Evolutionary conservation across 2,329 filamentous ascomycete genomes (phyloP), one percentile per base, ranked within the genome.

Genomic region (Triangularia setosa): DNA sequence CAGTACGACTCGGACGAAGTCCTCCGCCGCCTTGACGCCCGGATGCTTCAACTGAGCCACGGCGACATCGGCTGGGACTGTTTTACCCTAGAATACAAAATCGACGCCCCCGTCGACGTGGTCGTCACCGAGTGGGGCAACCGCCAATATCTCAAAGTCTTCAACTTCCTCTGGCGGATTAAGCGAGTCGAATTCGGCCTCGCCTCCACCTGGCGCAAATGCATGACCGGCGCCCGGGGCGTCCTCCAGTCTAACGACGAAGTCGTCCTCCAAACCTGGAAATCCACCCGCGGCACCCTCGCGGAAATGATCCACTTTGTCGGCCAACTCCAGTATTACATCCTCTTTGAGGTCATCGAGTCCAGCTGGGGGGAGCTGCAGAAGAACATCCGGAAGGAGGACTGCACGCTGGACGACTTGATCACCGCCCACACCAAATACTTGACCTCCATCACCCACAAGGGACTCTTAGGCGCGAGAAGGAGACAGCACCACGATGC

Each of bases 231-330:
- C 54, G 88, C 93, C 3, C 86, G 95, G 65, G 93, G 94, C n/a
- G 93, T 98, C 0, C 84, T 99, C 6, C 89, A 90, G 67, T 90
- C 86, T 30, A 85, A 90, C 3, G 88, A 92, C 58, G 75, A 79
- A 2, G 85, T 86, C 66, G 87, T 96, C 24, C 85, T 85, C 27
- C 81, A 88, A 65, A 90, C 94, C 60, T 99, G 95, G 95, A 97
- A 97, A 75, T 87, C 85, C 14, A 96, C 93, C 4, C 85, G 94
- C 64, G 95, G 93, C 64, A 88, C 89, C 18, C 87, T 98, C 40
- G 93, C 94, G 12, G 96, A 99, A 77, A 99, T 99, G 95, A 92
- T 98, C 16, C 96, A 99, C 76, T 98, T 99, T 73, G 89, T 98
- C 73, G 92, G 92, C 68, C 95, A 99, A 77, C 84, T 99, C 14